Evolutionary conservation across 169 alveolate species (phyloP), one percentile per base, ranked within the genome.

Genomic region (Eimeria falciformis): DNA sequence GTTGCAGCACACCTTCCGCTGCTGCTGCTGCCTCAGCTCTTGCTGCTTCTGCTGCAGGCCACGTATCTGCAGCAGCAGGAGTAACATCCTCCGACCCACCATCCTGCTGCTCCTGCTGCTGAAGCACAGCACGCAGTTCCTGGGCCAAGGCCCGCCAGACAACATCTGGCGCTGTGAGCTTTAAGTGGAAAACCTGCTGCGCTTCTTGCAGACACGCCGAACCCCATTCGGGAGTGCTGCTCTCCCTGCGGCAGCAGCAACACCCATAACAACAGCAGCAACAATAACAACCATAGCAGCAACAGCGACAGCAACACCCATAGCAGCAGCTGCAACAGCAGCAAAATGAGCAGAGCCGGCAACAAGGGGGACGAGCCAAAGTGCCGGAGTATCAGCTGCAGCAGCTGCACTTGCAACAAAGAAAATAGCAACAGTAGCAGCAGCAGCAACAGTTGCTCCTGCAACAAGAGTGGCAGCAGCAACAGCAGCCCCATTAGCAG

Each of bases 61-160:
- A 5, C 12, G 29, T 25, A 17, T 17, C 33, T 21, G 4, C 56
- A 2, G 58, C 56, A 2, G 56, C 56, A 25, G 33, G 53, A 29
- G 43, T 18, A 21, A n/a, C 83, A 4, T 9, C 73, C 73, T 14
- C 14, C 5, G 50, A 27, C 50, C 18, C 18, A 1, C 6, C 47
- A 33, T 77, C 55, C 25, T 37, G 50, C 66, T 77, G 68, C 68
- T 12, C 68, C 86, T 45, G 65, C 65, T 77, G 46, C 66, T 46
- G 58, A 23, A 79, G 73, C 56, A 50, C 69, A 25, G 27, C 75
- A 25, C 84, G 84, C 53, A 73, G 84, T 23, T 3, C 7, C 37
- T n/a, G 27, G 33, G 56, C 91, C 23, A 83, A 46, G 6, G 91
- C 79, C 5, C 33, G 43, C 91, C 91, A 83, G 68, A 65, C 91